Base-by-base conservation (phyloP, 768 basidiomycete genomes). In the Clitopilus hobsonii region DNA sequence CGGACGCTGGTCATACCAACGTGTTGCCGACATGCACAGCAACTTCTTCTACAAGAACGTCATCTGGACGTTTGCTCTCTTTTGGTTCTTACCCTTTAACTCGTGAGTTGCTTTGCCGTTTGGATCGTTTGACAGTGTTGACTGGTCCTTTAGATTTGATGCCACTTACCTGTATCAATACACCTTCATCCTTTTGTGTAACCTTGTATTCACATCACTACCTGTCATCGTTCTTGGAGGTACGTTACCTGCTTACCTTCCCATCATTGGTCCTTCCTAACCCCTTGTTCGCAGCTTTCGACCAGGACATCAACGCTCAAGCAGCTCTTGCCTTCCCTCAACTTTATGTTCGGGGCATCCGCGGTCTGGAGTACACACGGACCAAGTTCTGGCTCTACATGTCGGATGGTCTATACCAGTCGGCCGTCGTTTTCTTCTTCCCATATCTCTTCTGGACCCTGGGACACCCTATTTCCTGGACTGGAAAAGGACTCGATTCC, bases 31-130 rank as follows among this genome's bases (percentile, higher is more conserved):
- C 64, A 96, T 98, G 94, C 91, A 95, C 61, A 87, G 86, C 63
- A 97, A 94, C 71, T 98, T 98, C 76, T 98, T 98, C 73, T 98
- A 98, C 81, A 98, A 98, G 89, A 93, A 91, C 64, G 89, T 95
- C 55, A 88, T 94, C 54, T 95, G 92, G 91, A 95, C 92, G 1
- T 80, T 95, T 62, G 87, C 89, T 6, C 82, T 91, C 81, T 98
- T 98, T 74, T 96, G 95, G 91, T 98, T 80, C 71, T 77, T 94
- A 64, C 84, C 91, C 28, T 97, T 83, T 71, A 95, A 94, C 74
- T 84, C 79, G 90, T 88, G 58, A 61, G 81, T 73, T 27, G 45
- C 10, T 59, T 32, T 48, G 18, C 32, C 6, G 59, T 20, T 20
- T 55, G 5, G 22, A 13, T 41, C 3, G 1, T 58, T 3, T 47